Evolutionary conservation across 2,329 filamentous ascomycete species (phyloP).

Genomic region (Trichoderma pleuroti): DNA sequence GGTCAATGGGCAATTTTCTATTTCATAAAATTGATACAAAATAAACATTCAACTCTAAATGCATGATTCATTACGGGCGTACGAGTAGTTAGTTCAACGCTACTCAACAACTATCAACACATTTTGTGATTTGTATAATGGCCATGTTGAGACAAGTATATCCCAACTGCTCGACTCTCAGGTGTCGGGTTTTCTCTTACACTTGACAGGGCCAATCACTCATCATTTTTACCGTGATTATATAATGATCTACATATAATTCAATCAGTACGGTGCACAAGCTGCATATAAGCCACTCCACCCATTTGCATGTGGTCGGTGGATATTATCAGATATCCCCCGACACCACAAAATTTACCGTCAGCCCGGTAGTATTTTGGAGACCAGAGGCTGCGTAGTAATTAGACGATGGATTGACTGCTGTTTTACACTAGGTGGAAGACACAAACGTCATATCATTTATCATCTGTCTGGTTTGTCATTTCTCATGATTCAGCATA

Average conservation of each 20-base stretch:
- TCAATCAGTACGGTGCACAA: not conserved
- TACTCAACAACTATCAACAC: not conserved
- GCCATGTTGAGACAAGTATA: not conserved
- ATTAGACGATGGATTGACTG: not conserved
- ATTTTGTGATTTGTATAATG: not conserved
- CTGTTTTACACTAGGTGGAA: not conserved
- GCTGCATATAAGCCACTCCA: not conserved
- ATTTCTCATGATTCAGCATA: not conserved
- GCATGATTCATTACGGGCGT: not conserved
- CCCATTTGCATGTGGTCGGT: not conserved
- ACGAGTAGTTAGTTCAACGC: not conserved
- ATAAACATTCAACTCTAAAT: not conserved
- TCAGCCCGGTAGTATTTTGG: not conserved
- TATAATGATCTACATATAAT: not conserved
- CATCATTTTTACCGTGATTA: not conserved
- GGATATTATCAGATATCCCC: not conserved
- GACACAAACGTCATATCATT: not conserved
- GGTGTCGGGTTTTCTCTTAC: not conserved
- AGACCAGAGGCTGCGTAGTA: not conserved
- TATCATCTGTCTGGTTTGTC: not conserved
- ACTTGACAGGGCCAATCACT: not conserved
- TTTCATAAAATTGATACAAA: not conserved
- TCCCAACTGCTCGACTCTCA: not conserved
- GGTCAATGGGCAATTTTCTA: not conserved
- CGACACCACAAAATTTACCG: not conserved